Percentiles rank a stretch among this genome's conserved stretches.
Conservation (phyloP, 2,329 filamentous ascomycete species). For the Sporothrix schenckii region DNA sequence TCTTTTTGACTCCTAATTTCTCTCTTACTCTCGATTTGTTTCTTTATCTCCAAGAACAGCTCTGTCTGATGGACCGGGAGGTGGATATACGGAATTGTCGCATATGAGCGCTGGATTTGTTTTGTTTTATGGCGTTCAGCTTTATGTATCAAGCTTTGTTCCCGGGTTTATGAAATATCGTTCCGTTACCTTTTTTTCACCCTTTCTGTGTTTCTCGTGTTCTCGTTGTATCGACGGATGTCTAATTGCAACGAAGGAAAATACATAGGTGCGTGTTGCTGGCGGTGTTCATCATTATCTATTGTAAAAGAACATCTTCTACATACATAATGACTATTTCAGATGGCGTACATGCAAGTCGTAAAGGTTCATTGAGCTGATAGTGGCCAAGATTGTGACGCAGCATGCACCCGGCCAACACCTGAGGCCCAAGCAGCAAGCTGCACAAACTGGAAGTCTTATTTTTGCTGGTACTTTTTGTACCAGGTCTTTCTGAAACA, state of each 20-base stretch:
- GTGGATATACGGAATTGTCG: slow-evolving; percentile 12
- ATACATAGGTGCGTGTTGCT: slow-evolving; percentile 11
- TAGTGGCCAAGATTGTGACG: too few species aligned
- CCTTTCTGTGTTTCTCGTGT: too few species aligned
- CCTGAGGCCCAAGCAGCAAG: too few species aligned
- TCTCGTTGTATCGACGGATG: neutral
- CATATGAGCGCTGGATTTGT: slow-evolving; percentile 3
- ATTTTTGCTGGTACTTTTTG: too few species aligned
- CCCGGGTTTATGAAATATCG: slow-evolving; percentile 10
- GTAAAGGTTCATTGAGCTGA: neutral
- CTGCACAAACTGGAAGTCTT: too few species aligned
- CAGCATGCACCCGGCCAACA: too few species aligned
- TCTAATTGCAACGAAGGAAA: slow-evolving; percentile 5
- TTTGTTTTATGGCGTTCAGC: neutral
- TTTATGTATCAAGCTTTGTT: neutral
- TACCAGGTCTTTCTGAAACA: too few species aligned
- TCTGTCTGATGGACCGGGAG: neutral
- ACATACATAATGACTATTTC: neutral
- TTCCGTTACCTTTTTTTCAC: neutral
- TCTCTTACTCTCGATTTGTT: neutral
- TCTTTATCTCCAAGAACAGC: neutral
- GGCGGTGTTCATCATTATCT: neutral
- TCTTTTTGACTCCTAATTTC: neutral
- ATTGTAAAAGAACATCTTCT: slow-evolving; percentile 1
- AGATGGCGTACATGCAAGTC: too few species aligned